Evolutionary conservation across 2,329 filamentous ascomycete genomes (phyloP).

Genomic region (Xylaria polymorpha): DNA sequence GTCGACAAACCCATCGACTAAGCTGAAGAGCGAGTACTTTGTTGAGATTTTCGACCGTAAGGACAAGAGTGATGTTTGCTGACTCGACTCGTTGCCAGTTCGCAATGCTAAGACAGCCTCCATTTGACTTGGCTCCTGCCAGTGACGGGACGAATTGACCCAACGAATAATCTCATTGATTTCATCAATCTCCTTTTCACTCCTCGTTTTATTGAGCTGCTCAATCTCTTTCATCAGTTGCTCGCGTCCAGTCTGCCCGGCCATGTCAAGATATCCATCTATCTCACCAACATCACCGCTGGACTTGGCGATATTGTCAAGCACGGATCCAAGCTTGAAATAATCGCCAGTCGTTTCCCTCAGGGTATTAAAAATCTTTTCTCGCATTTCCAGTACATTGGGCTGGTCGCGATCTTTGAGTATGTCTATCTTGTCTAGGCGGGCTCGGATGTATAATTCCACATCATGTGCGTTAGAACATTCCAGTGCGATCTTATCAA

Average conservation of each 20-base stretch:
- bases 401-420: neutral
- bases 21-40: neutral
- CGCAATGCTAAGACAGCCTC: constrained; percentile 8
- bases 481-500: neutral
- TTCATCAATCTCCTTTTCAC: neutral
- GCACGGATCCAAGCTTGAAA: constrained; percentile 2
- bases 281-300: constrained; percentile 1
- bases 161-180: constrained; percentile 15
- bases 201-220: constrained; percentile 1
- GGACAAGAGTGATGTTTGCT: constrained; percentile 4
- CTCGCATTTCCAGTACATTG: neutral
- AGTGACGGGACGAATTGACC: neutral
- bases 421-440: constrained; percentile 1
- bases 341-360: neutral
- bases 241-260: neutral
- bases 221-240: constrained; percentile 10
- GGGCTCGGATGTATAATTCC: neutral
- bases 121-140: neutral
- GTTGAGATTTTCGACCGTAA: constrained; percentile 4
- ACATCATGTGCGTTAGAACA: neutral
- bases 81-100: neutral
- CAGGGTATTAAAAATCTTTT: neutral
- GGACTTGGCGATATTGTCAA: constrained; percentile 6
- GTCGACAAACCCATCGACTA: neutral
- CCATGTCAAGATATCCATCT: neutral